Conservation (phyloP, 1,284 basidiomycete genomes). For the Tilletiopsis washingtonensis region DNA sequence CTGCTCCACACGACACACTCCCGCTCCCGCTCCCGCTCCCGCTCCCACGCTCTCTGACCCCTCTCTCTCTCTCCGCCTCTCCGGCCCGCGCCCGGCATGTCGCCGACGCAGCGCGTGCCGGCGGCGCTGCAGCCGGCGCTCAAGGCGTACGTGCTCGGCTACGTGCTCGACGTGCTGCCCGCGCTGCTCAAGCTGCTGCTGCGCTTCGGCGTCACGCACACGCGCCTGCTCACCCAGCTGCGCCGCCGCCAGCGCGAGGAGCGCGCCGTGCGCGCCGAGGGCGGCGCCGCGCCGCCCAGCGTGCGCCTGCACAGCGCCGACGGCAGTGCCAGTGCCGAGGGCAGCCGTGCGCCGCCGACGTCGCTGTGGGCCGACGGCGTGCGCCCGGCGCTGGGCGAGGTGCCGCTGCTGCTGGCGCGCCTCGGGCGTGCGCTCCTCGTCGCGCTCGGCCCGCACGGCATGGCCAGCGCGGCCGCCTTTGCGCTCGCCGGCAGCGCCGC, state of each 20-base stretch:
- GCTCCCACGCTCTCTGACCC: too few species aligned
- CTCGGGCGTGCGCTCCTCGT: conserved; percentile 14
- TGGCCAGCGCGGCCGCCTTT: conserved; percentile 23
- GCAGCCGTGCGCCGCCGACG: too few species aligned
- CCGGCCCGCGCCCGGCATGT: too few species aligned
- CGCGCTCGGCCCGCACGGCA: conserved; percentile 20
- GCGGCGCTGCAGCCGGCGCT: conserved; percentile 21
- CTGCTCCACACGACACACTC: too few species aligned
- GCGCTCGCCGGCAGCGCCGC: conserved; percentile 26
- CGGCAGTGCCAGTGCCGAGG: neutral
- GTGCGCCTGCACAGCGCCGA: conserved; percentile 18
- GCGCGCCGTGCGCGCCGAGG: conserved; percentile 1
- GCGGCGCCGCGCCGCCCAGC: neutral
- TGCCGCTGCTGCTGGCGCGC: conserved; percentile 9
- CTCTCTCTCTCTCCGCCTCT: too few species aligned
- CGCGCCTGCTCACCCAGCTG: conserved; percentile 14
- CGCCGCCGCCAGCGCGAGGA: conserved; percentile 16
- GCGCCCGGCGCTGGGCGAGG: conserved; percentile 2
- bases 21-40: too few species aligned
- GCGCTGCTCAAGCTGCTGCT: conserved; percentile 34
- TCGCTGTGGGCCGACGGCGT: conserved; percentile 2
- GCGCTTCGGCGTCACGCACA: conserved; percentile 18
- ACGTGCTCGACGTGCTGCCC: conserved; percentile 33
- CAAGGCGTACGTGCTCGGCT: conserved; percentile 33
- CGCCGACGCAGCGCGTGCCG: neutral